Base-by-base conservation (phyloP, 2,329 filamentous ascomycete genomes). In the Aureobasidium uvarum region DNA sequence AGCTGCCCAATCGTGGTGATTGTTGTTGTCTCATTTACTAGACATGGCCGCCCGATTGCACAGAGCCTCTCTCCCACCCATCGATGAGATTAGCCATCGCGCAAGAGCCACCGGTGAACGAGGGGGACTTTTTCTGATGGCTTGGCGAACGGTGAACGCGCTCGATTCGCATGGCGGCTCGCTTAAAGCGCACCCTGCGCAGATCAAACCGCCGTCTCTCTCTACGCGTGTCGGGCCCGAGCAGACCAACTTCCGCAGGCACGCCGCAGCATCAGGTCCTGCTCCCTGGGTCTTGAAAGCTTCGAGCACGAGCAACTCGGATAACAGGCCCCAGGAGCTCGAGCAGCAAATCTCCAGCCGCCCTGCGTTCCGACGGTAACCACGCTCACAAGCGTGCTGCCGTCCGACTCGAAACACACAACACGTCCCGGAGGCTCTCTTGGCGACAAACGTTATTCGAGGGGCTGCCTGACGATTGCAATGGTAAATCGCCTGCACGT, bases 121-220 rank as follows among this genome's bases (percentile, higher is more conserved):
- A 48, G n/a, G 60, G 48, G 60, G n/a, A 16, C 13, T 18, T 54
- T 2, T 62, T 45, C n/a, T 54, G 48, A 65, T 65, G 63, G 52
- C 63, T 65, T 65, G 63, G 63, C 63, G 54, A 65, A 51, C 63
- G 18, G 31, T 51, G 51, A 28, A 39, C 14, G 52, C 63, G 43
- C 43, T 56, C 54, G 41, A 56, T 43, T 43, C 54, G 14, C 43
- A 65, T 65, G 63, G 62, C 63, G 63, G 63, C 39, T 65, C 63
- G 63, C 63, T 65, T 65, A 65, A 51, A 51, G 36, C 16, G 45
- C 43, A 33, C 63, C 63, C 31, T 65, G 63, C 52, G 54, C 13
- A 45, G 63, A 65, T 65, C 63, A 65, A 65, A 65, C 63, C 63
- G 52, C 63, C 63, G 63, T 58, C 54, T 58, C 50, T 58, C 36